Base-by-base conservation (phyloP, 805 yeast species). In the Priceomyces melissophilus region DNA sequence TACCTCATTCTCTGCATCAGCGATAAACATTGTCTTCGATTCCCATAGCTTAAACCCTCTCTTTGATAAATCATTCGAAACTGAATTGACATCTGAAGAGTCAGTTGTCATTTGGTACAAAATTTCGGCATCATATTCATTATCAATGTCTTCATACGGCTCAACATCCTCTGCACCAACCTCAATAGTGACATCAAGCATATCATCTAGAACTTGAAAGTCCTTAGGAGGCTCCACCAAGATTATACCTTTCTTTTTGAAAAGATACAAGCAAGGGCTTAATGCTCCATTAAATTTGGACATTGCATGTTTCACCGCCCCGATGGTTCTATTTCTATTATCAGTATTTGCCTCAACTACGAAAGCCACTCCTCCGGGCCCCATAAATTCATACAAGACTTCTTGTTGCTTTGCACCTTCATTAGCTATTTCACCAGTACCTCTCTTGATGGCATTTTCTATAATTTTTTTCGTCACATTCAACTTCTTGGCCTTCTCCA, bases 291-390 rank as follows among this genome's bases (percentile, higher is more conserved):
- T 82, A 48, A 73, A 76, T 50, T 85, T 85, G 31, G 81, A 76
- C 58, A 91, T 80, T 3, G 86, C 82, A 7, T 84, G 80, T 53
- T 90, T 78, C 7, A 93, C 82, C 37, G 75, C 73, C 11, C 86
- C 83, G 28, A 88, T 76, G 0, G 96, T 82, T 38, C 98, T 71
- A 44, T 84, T 81, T 60, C 85, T 87, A 61, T 88, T 91, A 57
- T 91, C 96, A 0, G 98, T 91, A 37, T 81, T 71, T 0, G 96
- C 90, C 54, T 88, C 96, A 3, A 91, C 80, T 3, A 91, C 76
- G 35, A 89, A 71, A 0, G 96, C 86, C 2, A 87, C 87, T 2
- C 96, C 96, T 1, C 90, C 95, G 0, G 96, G 96, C 0, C 91
- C 97, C 60, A 89, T 70, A 11, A 93, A 96, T 59, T 93, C 98